Conservation (phyloP, 257 asterid genomes). For the Solanum etuberosum region DNA sequence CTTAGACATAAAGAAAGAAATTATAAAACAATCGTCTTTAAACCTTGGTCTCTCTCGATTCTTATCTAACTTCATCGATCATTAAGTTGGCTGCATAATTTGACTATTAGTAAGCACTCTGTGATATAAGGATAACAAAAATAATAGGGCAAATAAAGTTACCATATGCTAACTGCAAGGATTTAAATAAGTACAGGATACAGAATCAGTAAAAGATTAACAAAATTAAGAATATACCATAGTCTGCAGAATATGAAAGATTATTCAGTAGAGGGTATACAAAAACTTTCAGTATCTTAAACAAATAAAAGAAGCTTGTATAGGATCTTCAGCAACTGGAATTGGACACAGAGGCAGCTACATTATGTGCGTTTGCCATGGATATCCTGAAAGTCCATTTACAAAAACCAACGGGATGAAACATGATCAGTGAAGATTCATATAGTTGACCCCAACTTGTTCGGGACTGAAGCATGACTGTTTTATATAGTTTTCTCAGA, state of each 20-base stretch:
- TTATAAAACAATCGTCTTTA: background rate
- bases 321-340: background rate
- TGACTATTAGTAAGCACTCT: background rate
- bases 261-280: background rate
- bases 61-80: background rate
- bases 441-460: background rate
- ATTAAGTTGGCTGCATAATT: background rate
- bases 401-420: background rate
- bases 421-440: background rate
- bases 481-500: background rate
- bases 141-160: background rate
- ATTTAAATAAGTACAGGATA: background rate
- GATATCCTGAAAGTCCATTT: background rate
- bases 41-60: background rate
- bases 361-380: background rate
- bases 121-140: background rate
- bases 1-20: background rate
- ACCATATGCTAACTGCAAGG: background rate
- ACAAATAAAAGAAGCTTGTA: background rate
- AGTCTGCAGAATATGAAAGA: background rate
- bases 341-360: background rate
- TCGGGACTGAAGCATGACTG: background rate
- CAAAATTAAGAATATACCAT: background rate
- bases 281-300: background rate
- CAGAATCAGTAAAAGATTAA: background rate